Evolutionary conservation across 768 basidiomycete species (phyloP).

Genomic region (Trametes punicea): DNA sequence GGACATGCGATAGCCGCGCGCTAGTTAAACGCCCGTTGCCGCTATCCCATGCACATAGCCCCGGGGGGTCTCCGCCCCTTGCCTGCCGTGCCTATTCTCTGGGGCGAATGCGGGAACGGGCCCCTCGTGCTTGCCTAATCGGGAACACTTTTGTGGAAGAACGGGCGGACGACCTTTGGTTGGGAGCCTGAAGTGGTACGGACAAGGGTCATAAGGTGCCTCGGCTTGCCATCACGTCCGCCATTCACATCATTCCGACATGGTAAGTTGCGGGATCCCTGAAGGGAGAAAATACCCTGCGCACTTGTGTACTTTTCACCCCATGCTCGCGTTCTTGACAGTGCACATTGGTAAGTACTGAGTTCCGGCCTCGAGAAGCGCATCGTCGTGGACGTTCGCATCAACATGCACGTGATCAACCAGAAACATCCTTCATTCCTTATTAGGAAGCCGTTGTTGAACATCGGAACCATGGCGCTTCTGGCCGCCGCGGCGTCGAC

Average conservation of each 20-base stretch:
- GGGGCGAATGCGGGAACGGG: neutral
- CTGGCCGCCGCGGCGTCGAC: neutral
- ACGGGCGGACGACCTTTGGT: too few relatives aligned
- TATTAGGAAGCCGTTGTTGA: neutral
- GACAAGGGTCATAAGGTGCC: neutral
- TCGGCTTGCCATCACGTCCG: neutral
- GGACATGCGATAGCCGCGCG: too few relatives aligned
- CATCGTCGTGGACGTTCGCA: neutral
- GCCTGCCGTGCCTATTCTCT: too few relatives aligned
- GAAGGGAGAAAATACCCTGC: slow-evolving; percentile 19
- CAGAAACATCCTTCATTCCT: too few relatives aligned
- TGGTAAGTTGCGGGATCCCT: neutral
- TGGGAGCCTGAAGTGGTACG: too few relatives aligned
- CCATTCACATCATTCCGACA: neutral
- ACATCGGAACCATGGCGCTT: neutral
- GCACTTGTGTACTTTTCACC: slow-evolving; percentile 14
- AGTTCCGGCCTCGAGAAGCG: too few relatives aligned
- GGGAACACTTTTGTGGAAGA: neutral
- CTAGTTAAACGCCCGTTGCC: too few relatives aligned
- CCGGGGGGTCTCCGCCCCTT: too few relatives aligned
- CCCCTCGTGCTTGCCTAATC: neutral
- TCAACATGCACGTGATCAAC: neutral
- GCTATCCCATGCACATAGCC: too few relatives aligned
- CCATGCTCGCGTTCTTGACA: neutral
- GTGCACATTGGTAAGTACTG: neutral